phyloP scores from a whole-genome alignment of 192 early-diverging fungal species.

The Backusella tuberculispora region DNA sequence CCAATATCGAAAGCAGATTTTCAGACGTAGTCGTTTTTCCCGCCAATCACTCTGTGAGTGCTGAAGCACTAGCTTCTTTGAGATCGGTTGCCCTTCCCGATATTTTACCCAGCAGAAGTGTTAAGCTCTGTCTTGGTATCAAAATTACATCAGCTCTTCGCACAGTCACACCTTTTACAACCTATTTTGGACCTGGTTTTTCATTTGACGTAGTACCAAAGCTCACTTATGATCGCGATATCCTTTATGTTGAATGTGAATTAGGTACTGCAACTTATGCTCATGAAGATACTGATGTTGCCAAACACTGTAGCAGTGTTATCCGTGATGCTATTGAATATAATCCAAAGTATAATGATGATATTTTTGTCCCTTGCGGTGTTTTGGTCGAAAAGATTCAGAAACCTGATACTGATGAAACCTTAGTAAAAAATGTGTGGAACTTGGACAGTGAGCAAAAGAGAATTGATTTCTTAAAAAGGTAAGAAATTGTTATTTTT shows the following conservation, averaged over 20 bases:
- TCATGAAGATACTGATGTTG: conserved; percentile 57
- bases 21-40: conserved; percentile 48
- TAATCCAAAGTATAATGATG: conserved; percentile 36
- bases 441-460: conserved; percentile 47
- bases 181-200: conserved; percentile 59
- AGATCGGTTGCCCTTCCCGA: conserved; percentile 55
- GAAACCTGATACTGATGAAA: conserved; percentile 38
- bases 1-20: conserved; percentile 57
- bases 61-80: conserved; percentile 62
- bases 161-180: conserved; percentile 67
- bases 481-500: conserved; percentile 21
- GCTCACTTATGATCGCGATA: conserved; percentile 38
- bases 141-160: conserved; percentile 68
- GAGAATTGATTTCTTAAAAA: conserved; percentile 49
- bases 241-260: conserved; percentile 58
- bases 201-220: conserved; percentile 51
- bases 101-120: conserved; percentile 37
- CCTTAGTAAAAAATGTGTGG: conserved; percentile 51
- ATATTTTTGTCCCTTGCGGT: conserved; percentile 58
- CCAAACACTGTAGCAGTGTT: conserved; percentile 65
- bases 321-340: conserved; percentile 56
- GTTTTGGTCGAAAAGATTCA: conserved; percentile 55
- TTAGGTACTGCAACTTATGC: conserved; percentile 53
- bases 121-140: conserved; percentile 67
- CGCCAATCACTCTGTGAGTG: conserved; percentile 34